phyloP scores from a whole-genome alignment of 2,329 filamentous ascomycete species.

The Helminthosporium solani region DNA sequence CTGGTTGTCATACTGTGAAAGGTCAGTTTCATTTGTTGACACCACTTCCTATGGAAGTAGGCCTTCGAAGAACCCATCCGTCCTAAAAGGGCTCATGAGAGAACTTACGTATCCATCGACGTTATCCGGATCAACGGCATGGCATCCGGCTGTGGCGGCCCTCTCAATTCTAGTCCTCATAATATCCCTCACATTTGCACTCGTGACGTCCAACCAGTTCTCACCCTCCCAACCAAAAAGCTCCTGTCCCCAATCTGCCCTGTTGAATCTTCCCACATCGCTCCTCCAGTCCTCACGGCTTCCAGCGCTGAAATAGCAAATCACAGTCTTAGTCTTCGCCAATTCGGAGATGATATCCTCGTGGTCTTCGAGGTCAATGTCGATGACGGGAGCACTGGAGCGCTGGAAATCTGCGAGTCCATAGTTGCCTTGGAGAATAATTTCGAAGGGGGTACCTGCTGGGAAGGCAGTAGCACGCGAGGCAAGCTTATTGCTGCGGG shows the following conservation, averaged over 20 bases:
- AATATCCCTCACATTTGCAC: constrained; percentile 58
- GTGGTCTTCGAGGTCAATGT: constrained; percentile 60
- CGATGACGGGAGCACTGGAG: constrained; percentile 46
- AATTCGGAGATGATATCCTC: constrained; percentile 48
- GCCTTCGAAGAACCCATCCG: too few relatives aligned
- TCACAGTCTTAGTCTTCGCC: constrained; percentile 56
- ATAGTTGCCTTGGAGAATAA: too few relatives aligned
- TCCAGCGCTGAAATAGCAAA: constrained; percentile 74
- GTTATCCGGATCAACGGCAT: constrained; percentile 70
- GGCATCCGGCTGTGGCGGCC: constrained; percentile 62
- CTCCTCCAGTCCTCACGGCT: constrained; percentile 63
- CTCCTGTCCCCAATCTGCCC: constrained; percentile 47
- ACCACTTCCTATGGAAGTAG: too few relatives aligned
- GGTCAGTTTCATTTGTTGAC: too few relatives aligned
- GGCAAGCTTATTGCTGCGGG: too few relatives aligned
- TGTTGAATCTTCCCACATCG: constrained; percentile 44
- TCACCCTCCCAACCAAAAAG: constrained; percentile 66
- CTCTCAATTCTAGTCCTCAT: constrained; percentile 61
- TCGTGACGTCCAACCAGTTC: constrained; percentile 63
- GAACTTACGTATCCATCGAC: constrained; percentile 61
- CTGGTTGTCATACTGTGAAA: constrained; percentile 31
- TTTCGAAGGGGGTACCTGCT: too few relatives aligned
- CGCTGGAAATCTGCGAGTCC: too few relatives aligned
- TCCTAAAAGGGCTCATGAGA: too few relatives aligned
- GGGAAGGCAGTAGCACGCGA: too few relatives aligned